Evolutionary conservation across 2,329 filamentous ascomycete species (phyloP).

Genomic region (Aureobasidium uvarum): DNA sequence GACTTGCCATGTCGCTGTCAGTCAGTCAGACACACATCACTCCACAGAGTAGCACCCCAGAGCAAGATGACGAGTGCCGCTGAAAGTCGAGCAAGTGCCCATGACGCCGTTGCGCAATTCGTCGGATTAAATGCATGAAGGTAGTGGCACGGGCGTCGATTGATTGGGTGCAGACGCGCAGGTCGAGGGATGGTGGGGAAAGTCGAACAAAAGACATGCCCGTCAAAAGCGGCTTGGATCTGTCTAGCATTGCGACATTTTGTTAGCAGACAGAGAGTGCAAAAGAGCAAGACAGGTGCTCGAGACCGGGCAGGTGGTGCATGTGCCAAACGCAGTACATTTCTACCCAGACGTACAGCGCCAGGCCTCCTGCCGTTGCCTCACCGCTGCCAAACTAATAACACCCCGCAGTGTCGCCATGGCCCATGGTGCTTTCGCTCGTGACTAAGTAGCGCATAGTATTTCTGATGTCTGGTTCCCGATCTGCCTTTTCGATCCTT

Average conservation of each 20-base stretch:
- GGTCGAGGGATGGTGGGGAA: constrained; percentile 20
- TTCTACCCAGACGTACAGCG: background rate
- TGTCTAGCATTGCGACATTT: constrained; percentile 22
- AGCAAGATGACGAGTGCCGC: background rate
- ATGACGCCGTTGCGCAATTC: constrained; percentile 22
- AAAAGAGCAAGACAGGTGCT: background rate
- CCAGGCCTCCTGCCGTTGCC: constrained; percentile 18
- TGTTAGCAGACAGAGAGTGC: background rate
- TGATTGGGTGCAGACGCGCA: constrained; percentile 14
- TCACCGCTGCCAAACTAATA: constrained; percentile 19
- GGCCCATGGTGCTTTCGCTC: constrained; percentile 13
- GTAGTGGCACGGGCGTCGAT: constrained; percentile 6
- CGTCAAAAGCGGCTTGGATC: background rate
- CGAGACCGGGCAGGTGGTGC: background rate
- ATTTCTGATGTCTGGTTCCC: constrained; percentile 14
- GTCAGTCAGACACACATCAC: background rate
- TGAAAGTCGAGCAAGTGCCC: background rate
- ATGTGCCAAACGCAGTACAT: background rate
- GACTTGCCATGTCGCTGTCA: background rate
- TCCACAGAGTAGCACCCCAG: background rate
- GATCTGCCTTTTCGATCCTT: constrained; percentile 1
- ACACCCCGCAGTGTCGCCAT: constrained; percentile 18
- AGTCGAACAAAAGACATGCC: background rate
- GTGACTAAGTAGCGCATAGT: constrained; percentile 23
- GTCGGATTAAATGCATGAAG: constrained; percentile 22